These are phyloP conservation scores for Pythium volutum DNA, from an alignment of 352 stramenopile species.

Conservation along the genomic window DNA sequence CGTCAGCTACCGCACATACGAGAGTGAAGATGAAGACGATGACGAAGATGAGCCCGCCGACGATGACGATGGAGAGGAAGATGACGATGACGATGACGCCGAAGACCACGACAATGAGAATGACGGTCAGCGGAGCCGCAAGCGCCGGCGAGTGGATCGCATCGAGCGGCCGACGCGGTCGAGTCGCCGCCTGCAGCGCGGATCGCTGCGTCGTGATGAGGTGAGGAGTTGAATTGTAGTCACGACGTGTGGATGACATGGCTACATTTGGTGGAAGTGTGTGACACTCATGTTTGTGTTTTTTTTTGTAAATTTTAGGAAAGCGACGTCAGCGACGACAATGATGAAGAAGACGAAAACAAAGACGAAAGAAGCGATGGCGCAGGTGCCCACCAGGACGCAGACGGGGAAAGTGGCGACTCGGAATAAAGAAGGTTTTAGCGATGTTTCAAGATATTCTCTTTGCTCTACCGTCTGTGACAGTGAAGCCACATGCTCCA, in stretches of 20 bases:
- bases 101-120: slow-evolving; percentile 8
- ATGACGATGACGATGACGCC: slow-evolving; percentile 21
- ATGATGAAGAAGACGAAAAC: slow-evolving; percentile 14
- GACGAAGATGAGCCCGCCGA: neutral
- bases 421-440: neutral
- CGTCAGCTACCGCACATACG: slow-evolving; percentile 47
- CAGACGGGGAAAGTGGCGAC: neutral
- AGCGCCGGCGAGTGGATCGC: slow-evolving; percentile 7
- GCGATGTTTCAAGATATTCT: too few species aligned
- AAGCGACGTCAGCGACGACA: slow-evolving; percentile 16
- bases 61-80: slow-evolving; percentile 28
- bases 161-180: slow-evolving; percentile 14
- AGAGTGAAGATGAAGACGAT: slow-evolving; percentile 31
- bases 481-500: neutral
- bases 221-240: slow-evolving; percentile 1
- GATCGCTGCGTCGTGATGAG: slow-evolving; percentile 7
- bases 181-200: slow-evolving; percentile 11
- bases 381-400: neutral
- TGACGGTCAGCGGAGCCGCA: neutral
- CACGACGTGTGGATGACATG: slow-evolving; percentile 7
- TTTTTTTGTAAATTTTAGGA: slow-evolving; percentile 4
- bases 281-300: neutral
- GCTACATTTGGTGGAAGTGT: slow-evolving; percentile 5
- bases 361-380: slow-evolving; percentile 2
- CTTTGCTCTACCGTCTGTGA: too few species aligned